phyloP scores from a whole-genome alignment of 371 early-diverging fungal genomes.

The Nosema muscidifuracis region DNA sequence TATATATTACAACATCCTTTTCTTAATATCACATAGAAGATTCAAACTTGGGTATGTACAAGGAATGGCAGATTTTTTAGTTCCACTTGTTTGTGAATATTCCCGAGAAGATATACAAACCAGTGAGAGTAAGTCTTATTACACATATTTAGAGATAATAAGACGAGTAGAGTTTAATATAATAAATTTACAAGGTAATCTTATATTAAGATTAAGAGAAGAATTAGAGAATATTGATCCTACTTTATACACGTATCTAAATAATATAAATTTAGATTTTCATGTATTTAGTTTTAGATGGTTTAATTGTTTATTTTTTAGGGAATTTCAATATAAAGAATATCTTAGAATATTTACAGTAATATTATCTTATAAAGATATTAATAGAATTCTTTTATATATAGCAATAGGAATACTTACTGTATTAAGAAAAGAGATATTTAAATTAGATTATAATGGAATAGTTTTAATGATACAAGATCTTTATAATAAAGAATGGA shows the following conservation, averaged over 20 bases:
- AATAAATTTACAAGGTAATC: conserved; percentile 30
- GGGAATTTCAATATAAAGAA: conserved; percentile 74
- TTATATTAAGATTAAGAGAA: conserved; percentile 31
- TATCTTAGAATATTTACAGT: conserved; percentile 95
- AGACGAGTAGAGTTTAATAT: conserved; percentile 76
- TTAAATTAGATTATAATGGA: conserved; percentile 78
- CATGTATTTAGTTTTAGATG: conserved; percentile 95
- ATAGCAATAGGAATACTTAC: conserved; percentile 89
- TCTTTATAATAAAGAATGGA: conserved; percentile 76
- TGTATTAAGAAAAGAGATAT: conserved; percentile 76
- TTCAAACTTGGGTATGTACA: conserved; percentile 96
- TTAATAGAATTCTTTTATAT: conserved; percentile 85
- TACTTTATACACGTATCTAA: conserved; percentile 64
- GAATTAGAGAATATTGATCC: conserved; percentile 43
- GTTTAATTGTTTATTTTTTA: conserved; percentile 94
- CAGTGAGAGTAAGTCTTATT: conserved; percentile 84
- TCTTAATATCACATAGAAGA: conserved; percentile 43
- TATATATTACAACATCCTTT: conserved; percentile 49
- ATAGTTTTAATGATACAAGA: conserved; percentile 84
- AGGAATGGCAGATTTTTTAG: conserved; percentile 91
- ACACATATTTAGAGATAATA: conserved; percentile 81
- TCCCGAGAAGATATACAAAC: conserved; percentile 64
- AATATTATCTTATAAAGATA: conserved; percentile 71
- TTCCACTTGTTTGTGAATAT: conserved; percentile 71
- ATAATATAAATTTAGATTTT: conserved; percentile 77